These are phyloP conservation scores for Plectosphaerella plurivora DNA, from an alignment of 2,329 filamentous ascomycete species.

Conservation along the genomic window DNA sequence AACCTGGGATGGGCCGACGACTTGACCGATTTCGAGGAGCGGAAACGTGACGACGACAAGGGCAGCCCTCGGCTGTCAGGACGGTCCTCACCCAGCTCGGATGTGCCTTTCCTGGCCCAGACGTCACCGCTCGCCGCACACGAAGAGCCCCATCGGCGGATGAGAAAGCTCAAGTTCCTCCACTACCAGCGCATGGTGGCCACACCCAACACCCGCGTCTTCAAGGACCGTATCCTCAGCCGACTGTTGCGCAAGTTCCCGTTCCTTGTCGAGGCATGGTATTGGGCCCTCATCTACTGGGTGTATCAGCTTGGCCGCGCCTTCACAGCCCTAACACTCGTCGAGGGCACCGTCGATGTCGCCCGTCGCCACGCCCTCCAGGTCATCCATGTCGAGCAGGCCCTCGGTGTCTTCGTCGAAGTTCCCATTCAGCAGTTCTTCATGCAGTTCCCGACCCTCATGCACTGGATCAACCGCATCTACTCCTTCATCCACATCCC, in stretches of 20 bases:
- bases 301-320: slow-evolving; percentile 74
- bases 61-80: slow-evolving; percentile 6
- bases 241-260: slow-evolving; percentile 63
- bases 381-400: slow-evolving; percentile 62
- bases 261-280: slow-evolving; percentile 72
- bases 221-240: slow-evolving; percentile 56
- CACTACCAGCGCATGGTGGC: slow-evolving; percentile 35
- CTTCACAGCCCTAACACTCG: slow-evolving; percentile 64
- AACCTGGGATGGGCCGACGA: slow-evolving; percentile 11
- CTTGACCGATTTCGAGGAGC: slow-evolving; percentile 1
- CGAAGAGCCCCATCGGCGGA: slow-evolving; percentile 22
- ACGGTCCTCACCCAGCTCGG: slow-evolving; percentile 9
- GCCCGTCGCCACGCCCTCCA: slow-evolving; percentile 65
- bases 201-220: slow-evolving; percentile 58
- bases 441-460: slow-evolving; percentile 41
- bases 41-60: slow-evolving; percentile 30
- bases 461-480: slow-evolving; percentile 67
- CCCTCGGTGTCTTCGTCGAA: slow-evolving; percentile 61
- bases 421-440: slow-evolving; percentile 52
- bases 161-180: slow-evolving; percentile 24
- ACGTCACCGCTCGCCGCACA: slow-evolving; percentile 20
- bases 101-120: slow-evolving; percentile 11
- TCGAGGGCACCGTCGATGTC: slow-evolving; percentile 63
- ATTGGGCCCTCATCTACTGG: slow-evolving; percentile 67
- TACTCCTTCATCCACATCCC: slow-evolving; percentile 79